Evolutionary conservation across 495 filamentous ascomycete species (phyloP).

Genomic region (Penicillium chermesinum): DNA sequence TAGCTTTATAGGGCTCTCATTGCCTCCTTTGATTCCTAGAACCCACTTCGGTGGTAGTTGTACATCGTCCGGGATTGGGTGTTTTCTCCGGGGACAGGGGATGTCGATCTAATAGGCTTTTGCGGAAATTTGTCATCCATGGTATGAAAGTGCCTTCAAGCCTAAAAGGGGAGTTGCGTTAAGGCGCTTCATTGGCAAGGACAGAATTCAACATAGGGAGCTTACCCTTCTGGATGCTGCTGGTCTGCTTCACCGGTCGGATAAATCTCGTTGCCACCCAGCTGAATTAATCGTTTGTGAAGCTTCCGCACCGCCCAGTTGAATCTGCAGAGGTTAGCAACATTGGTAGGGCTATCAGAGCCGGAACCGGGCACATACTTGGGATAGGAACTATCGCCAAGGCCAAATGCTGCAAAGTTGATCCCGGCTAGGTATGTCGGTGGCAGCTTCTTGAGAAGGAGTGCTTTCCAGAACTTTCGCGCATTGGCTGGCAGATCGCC

Average conservation of each 20-base stretch:
- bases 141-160: slow-evolving; percentile 77
- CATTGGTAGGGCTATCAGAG: neutral
- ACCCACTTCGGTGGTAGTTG: slow-evolving; percentile 76
- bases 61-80: slow-evolving; percentile 69
- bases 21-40: slow-evolving; percentile 42
- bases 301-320: slow-evolving; percentile 91
- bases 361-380: slow-evolving; percentile 51
- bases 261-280: slow-evolving; percentile 76
- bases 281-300: slow-evolving; percentile 74
- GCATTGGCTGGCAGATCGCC: slow-evolving; percentile 85
- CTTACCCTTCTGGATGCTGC: slow-evolving; percentile 85
- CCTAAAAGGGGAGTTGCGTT: slow-evolving; percentile 27
- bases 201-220: neutral
- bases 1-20: neutral
- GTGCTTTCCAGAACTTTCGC: slow-evolving; percentile 73
- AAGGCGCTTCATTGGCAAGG: neutral
- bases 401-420: slow-evolving; percentile 77
- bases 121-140: slow-evolving; percentile 65
- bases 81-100: slow-evolving; percentile 61
- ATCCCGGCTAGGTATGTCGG: slow-evolving; percentile 60
- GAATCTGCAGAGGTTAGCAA: slow-evolving; percentile 52
- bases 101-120: slow-evolving; percentile 57
- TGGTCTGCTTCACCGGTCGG: slow-evolving; percentile 84
- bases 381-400: slow-evolving; percentile 91
- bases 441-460: slow-evolving; percentile 72